Percentiles rank a stretch among this genome's conserved stretches.
Conservation (phyloP, 805 yeast genomes). For the Candida schatavii region DNA sequence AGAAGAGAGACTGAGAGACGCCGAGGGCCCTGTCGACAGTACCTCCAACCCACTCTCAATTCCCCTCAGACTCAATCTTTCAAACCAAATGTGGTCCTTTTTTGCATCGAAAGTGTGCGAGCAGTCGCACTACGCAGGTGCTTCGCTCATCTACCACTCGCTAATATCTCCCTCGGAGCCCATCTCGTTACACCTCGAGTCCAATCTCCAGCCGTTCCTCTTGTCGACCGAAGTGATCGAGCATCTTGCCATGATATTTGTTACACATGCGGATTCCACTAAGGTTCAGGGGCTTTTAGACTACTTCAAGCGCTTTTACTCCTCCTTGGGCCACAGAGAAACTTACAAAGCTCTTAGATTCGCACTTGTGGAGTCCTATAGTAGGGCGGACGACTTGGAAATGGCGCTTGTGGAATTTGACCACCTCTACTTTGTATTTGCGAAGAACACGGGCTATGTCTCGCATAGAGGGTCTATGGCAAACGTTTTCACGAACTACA, state of each 20-base stretch:
- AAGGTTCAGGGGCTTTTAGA: slow-evolving; percentile 27
- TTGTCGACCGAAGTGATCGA: slow-evolving; percentile 24
- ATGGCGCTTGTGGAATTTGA: slow-evolving; percentile 23
- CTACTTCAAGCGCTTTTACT: slow-evolving; percentile 39
- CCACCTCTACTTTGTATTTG: slow-evolving; percentile 6
- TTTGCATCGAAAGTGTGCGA: slow-evolving; percentile 24
- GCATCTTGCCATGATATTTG: slow-evolving; percentile 26
- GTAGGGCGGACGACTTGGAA: slow-evolving; percentile 18
- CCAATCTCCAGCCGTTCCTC: slow-evolving; percentile 29
- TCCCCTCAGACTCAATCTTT: slow-evolving; percentile 12
- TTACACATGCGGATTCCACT: slow-evolving; percentile 20
- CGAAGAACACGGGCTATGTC: slow-evolving; percentile 9
- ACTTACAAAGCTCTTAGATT: slow-evolving; percentile 27
- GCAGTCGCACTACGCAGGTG: slow-evolving; percentile 25
- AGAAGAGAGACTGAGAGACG: background rate
- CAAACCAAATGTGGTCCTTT: slow-evolving; percentile 35
- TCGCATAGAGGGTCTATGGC: slow-evolving; percentile 6
- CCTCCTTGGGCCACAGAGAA: slow-evolving; percentile 26
- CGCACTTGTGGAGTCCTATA: slow-evolving; percentile 29
- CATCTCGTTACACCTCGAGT: slow-evolving; percentile 10
- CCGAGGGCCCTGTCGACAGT: background rate
- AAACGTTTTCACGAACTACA: background rate
- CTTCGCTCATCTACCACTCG: slow-evolving; percentile 34
- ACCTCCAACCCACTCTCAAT: background rate
- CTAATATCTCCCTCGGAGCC: slow-evolving; percentile 21